Base-by-base conservation (phyloP, 129 eudicot genomes). In the Deinandra increscens region DNA sequence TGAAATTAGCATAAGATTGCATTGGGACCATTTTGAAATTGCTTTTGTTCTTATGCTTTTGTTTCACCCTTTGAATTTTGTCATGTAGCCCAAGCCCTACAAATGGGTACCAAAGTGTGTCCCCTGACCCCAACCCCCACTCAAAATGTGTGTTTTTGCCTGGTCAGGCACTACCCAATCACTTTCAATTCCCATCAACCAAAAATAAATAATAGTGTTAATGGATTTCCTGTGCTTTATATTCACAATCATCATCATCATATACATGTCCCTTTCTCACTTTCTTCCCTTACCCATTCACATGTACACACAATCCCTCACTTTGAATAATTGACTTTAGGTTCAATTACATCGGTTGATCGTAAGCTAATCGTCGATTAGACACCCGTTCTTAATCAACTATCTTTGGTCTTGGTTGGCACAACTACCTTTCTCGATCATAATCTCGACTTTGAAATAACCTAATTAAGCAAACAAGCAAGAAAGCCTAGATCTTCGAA, bases 1-100 rank as follows among this genome's bases (percentile, higher is more conserved):
- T n/a, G 80, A 76, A 76, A 76, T 69, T 51, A 69, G 63, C 75
- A 76, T 69, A 76, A 76, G 75, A 76, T 76, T 50, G 67, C 65
- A 69, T 76, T n/a, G 46, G 75, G 81, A 76, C 81, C 81, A 69
- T 68, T 69, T 50, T 60, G 75, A 60, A 76, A 76, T 76, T 49
- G 61, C 39, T n/a, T 71, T 23, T 41, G 63, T 60, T 37, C 69
- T 23, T 26, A n/a, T 69, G 55, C 26, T 69, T 38, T 38, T 60
- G 71, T 69, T 61, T 69, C 38, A 76, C 69, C 70, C 71, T 76
- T 76, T 69, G 75, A 60, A 37, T 70, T 76, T 77, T 77, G 71
- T 77, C 81, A 69, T 70, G 41, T 77, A 50, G 60, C 59, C 72
- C 76, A 77, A 61, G 81, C 61, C 71, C 75, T 26, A 69, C 65